Percentiles rank a stretch among this genome's conserved stretches.
Conservation (phyloP, 257 asterid species). For the Asclepias syriaca region DNA sequence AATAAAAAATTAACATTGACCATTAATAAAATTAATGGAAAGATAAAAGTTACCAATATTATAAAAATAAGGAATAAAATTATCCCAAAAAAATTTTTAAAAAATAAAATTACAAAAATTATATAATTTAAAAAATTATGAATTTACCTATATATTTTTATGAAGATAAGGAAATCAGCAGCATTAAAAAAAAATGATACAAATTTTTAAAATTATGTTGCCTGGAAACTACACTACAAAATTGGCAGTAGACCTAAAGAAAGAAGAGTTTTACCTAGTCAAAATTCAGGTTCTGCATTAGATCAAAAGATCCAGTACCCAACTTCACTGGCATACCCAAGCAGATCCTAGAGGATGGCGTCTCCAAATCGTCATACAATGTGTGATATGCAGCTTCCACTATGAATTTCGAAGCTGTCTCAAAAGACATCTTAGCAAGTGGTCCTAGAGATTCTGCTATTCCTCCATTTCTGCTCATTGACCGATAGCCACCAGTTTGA, state of each 20-base stretch:
- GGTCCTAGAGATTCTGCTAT: constrained; percentile 75
- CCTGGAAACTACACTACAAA: neutral
- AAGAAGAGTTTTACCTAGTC: neutral
- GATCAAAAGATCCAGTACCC: constrained; percentile 84
- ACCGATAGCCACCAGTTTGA: constrained; percentile 69
- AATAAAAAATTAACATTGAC: too few relatives aligned
- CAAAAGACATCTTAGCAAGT: constrained; percentile 78
- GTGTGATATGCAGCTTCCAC: constrained; percentile 76
- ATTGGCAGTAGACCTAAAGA: neutral
- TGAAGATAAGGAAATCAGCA: too few relatives aligned
- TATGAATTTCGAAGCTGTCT: constrained; percentile 84
- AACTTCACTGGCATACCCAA: constrained; percentile 87
- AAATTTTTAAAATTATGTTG: neutral
- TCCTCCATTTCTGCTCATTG: constrained; percentile 89
- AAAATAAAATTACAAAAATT: too few relatives aligned
- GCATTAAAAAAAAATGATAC: neutral
- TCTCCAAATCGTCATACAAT: constrained; percentile 57
- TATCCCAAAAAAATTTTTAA: too few relatives aligned
- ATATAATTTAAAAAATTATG: too few relatives aligned
- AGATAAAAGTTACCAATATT: too few relatives aligned
- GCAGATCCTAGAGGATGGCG: constrained; percentile 77
- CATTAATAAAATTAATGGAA: too few relatives aligned
- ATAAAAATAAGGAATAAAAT: too few relatives aligned
- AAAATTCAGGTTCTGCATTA: constrained; percentile 63
- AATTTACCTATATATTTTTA: too few relatives aligned